These are phyloP conservation scores for Globisporangium canariense DNA, from an alignment of 352 stramenopile species.

Conservation along the genomic window DNA sequence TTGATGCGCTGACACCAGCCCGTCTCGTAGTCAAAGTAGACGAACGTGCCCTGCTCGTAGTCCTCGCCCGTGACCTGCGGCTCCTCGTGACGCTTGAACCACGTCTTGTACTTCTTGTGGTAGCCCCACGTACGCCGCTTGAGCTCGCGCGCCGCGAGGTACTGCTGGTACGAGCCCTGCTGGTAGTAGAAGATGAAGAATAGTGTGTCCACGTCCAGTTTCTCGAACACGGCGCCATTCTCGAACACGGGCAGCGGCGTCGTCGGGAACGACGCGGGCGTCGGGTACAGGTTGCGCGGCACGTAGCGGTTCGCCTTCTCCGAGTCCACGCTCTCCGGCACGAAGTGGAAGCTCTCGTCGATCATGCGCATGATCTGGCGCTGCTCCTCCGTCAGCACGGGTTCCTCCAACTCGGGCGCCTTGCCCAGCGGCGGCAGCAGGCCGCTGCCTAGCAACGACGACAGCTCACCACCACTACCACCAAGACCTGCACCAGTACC, in stretches of 20 bases:
- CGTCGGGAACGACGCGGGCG: slow-evolving; percentile 88
- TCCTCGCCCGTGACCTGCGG: slow-evolving; percentile 95
- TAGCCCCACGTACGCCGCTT: slow-evolving; percentile 99
- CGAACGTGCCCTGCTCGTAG: slow-evolving; percentile 99
- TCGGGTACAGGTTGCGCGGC: slow-evolving; percentile 94
- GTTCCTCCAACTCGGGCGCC: slow-evolving; percentile 29
- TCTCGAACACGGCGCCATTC: slow-evolving; percentile 95
- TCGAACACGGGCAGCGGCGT: slow-evolving; percentile 91
- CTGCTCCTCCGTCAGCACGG: slow-evolving; percentile 74
- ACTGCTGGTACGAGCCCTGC: slow-evolving; percentile 99
- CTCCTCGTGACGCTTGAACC: slow-evolving; percentile 99
- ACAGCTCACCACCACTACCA: slow-evolving; percentile 3
- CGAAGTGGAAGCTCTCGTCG: slow-evolving; percentile 91
- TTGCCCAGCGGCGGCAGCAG: slow-evolving; percentile 10
- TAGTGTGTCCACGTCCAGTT: slow-evolving; percentile 96
- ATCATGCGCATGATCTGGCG: slow-evolving; percentile 76
- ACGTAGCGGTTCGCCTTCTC: slow-evolving; percentile 91
- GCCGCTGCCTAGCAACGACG: slow-evolving; percentile 9
- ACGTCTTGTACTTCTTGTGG: slow-evolving; percentile 99
- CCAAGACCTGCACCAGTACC: not conserved
- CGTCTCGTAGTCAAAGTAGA: slow-evolving; percentile 99
- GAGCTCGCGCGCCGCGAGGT: slow-evolving; percentile 96
- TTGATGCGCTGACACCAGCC: slow-evolving; percentile 99
- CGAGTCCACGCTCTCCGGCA: slow-evolving; percentile 87
- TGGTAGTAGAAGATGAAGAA: slow-evolving; percentile 99